These are phyloP conservation scores for Dothideomycetidae sp. DNA, from an alignment of 2,329 filamentous ascomycete genomes.

Conservation along the genomic window DNA sequence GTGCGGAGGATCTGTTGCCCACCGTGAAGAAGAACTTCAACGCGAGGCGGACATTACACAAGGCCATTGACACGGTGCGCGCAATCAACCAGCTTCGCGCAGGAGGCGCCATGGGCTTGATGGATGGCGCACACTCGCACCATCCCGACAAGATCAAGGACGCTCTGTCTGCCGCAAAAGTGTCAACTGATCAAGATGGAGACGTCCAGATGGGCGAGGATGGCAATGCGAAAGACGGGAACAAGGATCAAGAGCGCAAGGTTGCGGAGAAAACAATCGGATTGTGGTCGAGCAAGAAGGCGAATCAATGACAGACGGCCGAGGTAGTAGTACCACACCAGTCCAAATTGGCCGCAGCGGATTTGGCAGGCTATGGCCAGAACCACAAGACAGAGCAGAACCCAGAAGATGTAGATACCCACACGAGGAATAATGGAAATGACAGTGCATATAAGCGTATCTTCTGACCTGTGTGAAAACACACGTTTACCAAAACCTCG, in stretches of 20 bases:
- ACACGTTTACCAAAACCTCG: conserved; percentile 20
- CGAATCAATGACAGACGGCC: conserved; percentile 4
- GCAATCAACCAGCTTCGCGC: conserved; percentile 54
- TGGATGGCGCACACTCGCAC: conserved; percentile 45
- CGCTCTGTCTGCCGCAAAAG: conserved; percentile 12
- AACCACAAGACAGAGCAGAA: no score
- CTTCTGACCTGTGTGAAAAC: no score
- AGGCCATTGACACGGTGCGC: conserved; percentile 52
- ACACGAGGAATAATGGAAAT: no score
- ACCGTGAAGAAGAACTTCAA: conserved; percentile 60
- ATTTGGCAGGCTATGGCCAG: no score
- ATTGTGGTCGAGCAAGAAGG: conserved; percentile 32
- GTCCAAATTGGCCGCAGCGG: no score
- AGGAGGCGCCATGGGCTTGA: conserved; percentile 42
- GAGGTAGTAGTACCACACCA: no score
- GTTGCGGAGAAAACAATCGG: conserved; percentile 45
- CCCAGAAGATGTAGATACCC: no score
- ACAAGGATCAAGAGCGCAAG: conserved; percentile 26
- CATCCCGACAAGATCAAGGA: conserved; percentile 31
- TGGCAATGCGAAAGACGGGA: conserved; percentile 44
- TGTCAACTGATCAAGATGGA: conserved; percentile 15
- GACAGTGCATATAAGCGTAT: no score
- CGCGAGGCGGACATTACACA: conserved; percentile 48
- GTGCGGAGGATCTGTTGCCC: conserved; percentile 43
- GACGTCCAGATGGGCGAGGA: conserved; percentile 32